phyloP scores from a whole-genome alignment of 1,284 basidiomycete species.

The Naganishia sp. region DNA sequence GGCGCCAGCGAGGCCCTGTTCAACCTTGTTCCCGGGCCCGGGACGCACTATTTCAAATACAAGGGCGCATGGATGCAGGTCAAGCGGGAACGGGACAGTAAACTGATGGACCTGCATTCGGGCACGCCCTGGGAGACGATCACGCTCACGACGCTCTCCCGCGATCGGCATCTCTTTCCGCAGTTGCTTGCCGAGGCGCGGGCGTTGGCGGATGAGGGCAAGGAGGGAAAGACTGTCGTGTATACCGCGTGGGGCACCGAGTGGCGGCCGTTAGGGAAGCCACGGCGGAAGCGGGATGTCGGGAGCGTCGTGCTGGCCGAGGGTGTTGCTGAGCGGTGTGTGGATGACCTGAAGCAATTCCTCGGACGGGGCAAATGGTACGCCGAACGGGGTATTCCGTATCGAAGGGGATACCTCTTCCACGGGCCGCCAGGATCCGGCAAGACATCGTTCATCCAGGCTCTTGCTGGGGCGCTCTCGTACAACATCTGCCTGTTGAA shows the following conservation, averaged over 20 bases:
- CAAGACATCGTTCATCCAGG: constrained; percentile 98
- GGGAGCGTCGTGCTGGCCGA: constrained; percentile 86
- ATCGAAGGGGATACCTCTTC: constrained; percentile 90
- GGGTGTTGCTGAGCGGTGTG: constrained; percentile 76
- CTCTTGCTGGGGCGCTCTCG: constrained; percentile 83
- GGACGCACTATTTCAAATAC: constrained; percentile 91
- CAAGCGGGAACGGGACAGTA: constrained; percentile 86
- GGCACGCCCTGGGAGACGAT: constrained; percentile 98
- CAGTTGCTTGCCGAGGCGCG: constrained; percentile 81
- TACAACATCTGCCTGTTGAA: constrained; percentile 98
- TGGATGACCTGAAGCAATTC: constrained; percentile 79
- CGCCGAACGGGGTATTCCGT: constrained; percentile 95
- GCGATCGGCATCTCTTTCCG: constrained; percentile 79
- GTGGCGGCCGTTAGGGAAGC: constrained; percentile 94
- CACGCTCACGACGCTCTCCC: constrained; percentile 86
- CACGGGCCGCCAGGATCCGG: constrained; percentile 97
- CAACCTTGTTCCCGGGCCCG: constrained; percentile 91
- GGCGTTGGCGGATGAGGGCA: constrained; percentile 77
- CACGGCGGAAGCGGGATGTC: constrained; percentile 80
- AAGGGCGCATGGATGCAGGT: constrained; percentile 93
- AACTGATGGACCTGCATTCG: constrained; percentile 85
- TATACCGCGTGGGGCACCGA: constrained; percentile 96
- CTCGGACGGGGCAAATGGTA: constrained; percentile 88
- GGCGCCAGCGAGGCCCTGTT: constrained; percentile 84
- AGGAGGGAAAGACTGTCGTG: constrained; percentile 93